Conservation (phyloP, 192 early-diverging fungal species). For the Rhizoclosmatium globosum region DNA sequence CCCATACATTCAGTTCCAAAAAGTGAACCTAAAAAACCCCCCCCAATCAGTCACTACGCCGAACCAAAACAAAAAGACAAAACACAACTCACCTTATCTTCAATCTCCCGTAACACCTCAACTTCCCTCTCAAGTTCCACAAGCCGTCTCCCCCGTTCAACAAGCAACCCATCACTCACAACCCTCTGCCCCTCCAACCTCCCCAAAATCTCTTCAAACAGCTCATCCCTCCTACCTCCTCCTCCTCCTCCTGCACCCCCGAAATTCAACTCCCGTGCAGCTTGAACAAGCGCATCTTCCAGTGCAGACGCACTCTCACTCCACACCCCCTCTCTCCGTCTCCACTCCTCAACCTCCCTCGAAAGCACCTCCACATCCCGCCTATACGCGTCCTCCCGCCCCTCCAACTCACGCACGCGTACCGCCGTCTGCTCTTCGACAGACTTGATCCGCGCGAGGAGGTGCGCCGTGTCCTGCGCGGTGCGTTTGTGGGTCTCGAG, state of each 20-base stretch:
- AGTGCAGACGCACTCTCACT: background rate
- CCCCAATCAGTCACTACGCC: background rate
- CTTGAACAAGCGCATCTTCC: slow-evolving; percentile 19
- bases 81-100: background rate
- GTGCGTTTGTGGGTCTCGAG: background rate
- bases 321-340: background rate
- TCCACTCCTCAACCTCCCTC: background rate
- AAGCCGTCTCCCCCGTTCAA: background rate
- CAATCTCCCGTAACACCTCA: background rate
- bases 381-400: background rate
- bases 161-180: slow-evolving; percentile 8
- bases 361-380: background rate
- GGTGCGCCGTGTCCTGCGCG: background rate
- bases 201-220: slow-evolving; percentile 8
- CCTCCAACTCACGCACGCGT: slow-evolving; percentile 1
- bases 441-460: background rate
- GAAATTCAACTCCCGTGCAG: slow-evolving; percentile 19
- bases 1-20: slow-evolving; percentile 9
- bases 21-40: background rate
- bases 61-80: background rate
- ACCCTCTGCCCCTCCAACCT: slow-evolving; percentile 5
- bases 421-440: background rate
- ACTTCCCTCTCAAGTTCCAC: slow-evolving; percentile 1
- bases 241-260: background rate
- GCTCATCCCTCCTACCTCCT: background rate